Evolutionary conservation across 345 rosid species (phyloP), one percentile per base, ranked within the genome.

Genomic region (Corchorus olitorius): DNA sequence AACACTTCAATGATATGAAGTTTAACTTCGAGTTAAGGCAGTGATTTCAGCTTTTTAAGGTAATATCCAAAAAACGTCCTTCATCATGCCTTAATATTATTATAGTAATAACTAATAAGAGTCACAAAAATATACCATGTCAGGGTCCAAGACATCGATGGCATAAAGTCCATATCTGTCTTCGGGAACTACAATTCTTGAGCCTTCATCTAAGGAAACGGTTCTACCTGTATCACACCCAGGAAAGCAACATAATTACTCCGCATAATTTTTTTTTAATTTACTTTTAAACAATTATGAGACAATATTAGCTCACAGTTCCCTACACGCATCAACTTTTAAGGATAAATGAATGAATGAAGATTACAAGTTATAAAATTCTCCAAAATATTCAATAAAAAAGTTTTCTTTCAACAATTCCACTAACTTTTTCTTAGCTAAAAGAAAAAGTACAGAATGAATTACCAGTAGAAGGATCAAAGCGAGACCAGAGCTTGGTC

Each of bases 401-500:
- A 14, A 19, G 27, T 20, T 22, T 22, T 12, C 15, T 59, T 56
- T 60, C 33, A 49, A 64, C 9, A 59, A 52, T 50, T 50, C 37
- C 19, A 70, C 43, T n/a, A n/a, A 46, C 22, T 46, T 41, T 15
- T 8, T 17, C 1, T 13, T 0, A 0, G 39, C 43, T 0, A 14
- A 70, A 70, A 37, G 17, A 14, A 64, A 11, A 5, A 34, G 0
- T 14, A 1, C 34, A 45, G 39, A 70, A 27, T 11, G 37, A 43
- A 41, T 70, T 84, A 93, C 98, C 98, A 43, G 95, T 82, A 45
- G 90, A 81, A 82, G 98, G 93, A 76, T 94, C 95, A 58, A 91
- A 91, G 3, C 89, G 89, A 73, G 99, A 95, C 99, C 99, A 95
- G 65, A 95, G 93, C 88, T 95, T 95, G 15, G 89, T 88, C 10